Base-by-base conservation (phyloP, 306 rosid genomes). In the Begonia masoniana region DNA sequence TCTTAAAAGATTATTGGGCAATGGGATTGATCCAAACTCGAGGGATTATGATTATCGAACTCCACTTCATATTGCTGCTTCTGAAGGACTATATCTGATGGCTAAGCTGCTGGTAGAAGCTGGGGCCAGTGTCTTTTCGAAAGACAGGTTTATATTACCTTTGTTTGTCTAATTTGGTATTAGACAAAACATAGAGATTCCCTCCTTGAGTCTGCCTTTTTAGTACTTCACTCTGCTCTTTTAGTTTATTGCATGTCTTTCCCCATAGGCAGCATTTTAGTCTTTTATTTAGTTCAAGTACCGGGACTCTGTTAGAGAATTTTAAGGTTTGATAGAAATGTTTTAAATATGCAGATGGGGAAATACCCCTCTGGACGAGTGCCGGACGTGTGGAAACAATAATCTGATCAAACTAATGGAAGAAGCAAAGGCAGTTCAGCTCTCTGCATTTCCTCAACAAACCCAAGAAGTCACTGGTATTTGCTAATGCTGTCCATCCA, bases 11-110 rank as follows among this genome's bases (percentile, higher is more conserved):
- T 66, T 83, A 51, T 55, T 91, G 62, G 68, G 76, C 50, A 51
- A 86, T 72, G 99, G 93, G 9, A 52, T 91, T 72, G 96, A 91
- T 71, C 94, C 96, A 50, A 83, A 91, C 72, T 71, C 67, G 47
- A 91, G 80, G 70, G 99, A 86, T 62, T 91, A 81, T 54, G 99
- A 86, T 72, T 70, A 63, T 55, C 92, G 99, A 65, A 86, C 86
- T 41, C 88, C 96, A 14, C 84, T 91, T 9, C 99, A 91, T 56
- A 57, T 86, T 43, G 92, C 96, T 57, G 82, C 92, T 19, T 78
- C 96, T 8, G 92, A 77, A 64, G 99, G 99, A 41, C 74, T 81
- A 47, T 61, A 62, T 66, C 63, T 83, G 71, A 91, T 91, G 93
- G 95, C 92, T 59, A 82, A 79, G 72, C 59, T 83, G 79, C 78